These are phyloP conservation scores for Hygrophoropsis aurantiaca DNA, from an alignment of 768 basidiomycete species.

Conservation along the genomic window DNA sequence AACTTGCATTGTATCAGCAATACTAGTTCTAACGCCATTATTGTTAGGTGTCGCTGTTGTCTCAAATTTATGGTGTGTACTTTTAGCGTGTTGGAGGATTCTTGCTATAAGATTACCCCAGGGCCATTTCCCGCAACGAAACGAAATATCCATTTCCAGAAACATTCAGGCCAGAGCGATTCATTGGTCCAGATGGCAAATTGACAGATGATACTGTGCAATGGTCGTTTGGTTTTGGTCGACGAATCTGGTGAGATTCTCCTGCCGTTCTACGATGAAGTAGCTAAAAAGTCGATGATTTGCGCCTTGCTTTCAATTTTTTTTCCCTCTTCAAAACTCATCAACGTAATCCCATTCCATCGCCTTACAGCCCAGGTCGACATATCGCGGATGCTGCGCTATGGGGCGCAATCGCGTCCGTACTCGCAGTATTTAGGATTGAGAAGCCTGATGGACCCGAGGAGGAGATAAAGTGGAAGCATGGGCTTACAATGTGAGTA, in stretches of 20 bases:
- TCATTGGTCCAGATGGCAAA: slow-evolving; percentile 13
- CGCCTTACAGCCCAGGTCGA: not conserved
- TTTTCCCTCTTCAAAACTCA: too few species aligned
- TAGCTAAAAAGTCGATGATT: too few species aligned
- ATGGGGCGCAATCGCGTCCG: not conserved
- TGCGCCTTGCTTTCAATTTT: too few species aligned
- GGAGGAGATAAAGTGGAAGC: slow-evolving; percentile 15
- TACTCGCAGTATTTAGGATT: slow-evolving; percentile 6
- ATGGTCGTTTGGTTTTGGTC: not conserved
- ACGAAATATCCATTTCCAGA: slow-evolving; percentile 34
- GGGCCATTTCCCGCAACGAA: slow-evolving; percentile 33
- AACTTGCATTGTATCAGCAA: too few species aligned
- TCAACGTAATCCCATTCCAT: not conserved
- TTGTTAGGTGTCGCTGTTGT: not conserved
- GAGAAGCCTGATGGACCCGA: slow-evolving; percentile 12
- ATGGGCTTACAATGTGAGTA: slow-evolving; percentile 12
- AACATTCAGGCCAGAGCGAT: slow-evolving; percentile 36
- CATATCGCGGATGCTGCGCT: not conserved
- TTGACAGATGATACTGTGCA: not conserved
- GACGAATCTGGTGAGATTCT: slow-evolving; percentile 1
- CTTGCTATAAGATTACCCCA: slow-evolving; percentile 4
- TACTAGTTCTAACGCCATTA: not conserved
- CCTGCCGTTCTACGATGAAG: too few species aligned
- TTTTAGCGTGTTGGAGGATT: too few species aligned
- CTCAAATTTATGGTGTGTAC: not conserved